Conservation (phyloP, 306 rosid genomes). For the Castanea sativa region DNA sequence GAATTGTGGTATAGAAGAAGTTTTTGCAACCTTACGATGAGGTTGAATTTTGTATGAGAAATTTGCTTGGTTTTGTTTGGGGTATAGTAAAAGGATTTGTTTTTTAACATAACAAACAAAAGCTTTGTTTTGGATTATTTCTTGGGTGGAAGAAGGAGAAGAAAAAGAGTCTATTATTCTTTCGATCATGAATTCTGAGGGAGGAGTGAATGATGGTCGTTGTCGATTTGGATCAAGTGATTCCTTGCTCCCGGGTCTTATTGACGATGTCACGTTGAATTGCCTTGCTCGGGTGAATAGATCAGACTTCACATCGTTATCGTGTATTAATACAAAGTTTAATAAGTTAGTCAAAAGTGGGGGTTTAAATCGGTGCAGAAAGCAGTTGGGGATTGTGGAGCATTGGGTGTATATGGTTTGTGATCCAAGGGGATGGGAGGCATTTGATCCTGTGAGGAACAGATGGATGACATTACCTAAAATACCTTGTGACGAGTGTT, state of each 20-base stretch:
- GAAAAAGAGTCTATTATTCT: slow-evolving; percentile 31
- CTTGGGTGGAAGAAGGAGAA: slow-evolving; percentile 42
- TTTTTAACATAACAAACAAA: slow-evolving; percentile 39
- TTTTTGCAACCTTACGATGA: slow-evolving; percentile 23
- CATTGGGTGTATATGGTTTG: slow-evolving; percentile 88
- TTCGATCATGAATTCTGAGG: slow-evolving; percentile 33
- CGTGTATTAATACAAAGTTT: slow-evolving; percentile 66
- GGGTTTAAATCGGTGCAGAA: slow-evolving; percentile 62
- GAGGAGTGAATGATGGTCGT: slow-evolving; percentile 59
- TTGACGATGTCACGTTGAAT: slow-evolving; percentile 77
- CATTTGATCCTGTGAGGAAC: slow-evolving; percentile 53
- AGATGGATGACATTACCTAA: slow-evolving; percentile 83
- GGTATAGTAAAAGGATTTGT: slow-evolving; percentile 34
- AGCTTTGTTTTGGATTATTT: slow-evolving; percentile 25
- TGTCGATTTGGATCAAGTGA: slow-evolving; percentile 55
- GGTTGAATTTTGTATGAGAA: slow-evolving; percentile 28
- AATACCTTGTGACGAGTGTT: slow-evolving; percentile 94
- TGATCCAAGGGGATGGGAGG: slow-evolving; percentile 85
- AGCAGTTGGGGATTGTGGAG: slow-evolving; percentile 57
- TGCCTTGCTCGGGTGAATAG: slow-evolving; percentile 75
- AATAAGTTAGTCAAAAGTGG: slow-evolving; percentile 65
- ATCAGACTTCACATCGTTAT: slow-evolving; percentile 58
- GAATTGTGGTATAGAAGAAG: slow-evolving; percentile 13
- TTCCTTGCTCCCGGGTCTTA: slow-evolving; percentile 77
- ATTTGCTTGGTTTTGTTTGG: slow-evolving; percentile 32